phyloP scores from a whole-genome alignment of 83 land plant genomes.

The Picea abies region DNA sequence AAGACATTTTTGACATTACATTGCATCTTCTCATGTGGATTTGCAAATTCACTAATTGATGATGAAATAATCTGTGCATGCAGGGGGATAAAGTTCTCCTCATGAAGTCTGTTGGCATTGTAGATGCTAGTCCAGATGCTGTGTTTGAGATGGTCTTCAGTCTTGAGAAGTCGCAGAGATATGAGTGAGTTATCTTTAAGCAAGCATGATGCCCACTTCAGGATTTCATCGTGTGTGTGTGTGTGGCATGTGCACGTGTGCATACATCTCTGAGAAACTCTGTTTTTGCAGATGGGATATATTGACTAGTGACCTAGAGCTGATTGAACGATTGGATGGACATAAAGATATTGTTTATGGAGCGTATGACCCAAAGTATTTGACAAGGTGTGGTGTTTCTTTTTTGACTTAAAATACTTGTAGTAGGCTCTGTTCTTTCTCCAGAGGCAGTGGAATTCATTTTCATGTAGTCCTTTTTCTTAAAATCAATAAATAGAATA shows the following conservation, averaged over 20 bases:
- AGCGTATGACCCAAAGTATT: slow-evolving; percentile 71
- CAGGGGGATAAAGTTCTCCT: slow-evolving; percentile 73
- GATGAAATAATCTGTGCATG: neutral
- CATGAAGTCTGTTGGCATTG: slow-evolving; percentile 86
- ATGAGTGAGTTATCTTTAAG: slow-evolving; percentile 58
- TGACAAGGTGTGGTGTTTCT: slow-evolving; percentile 43
- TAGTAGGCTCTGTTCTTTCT: neutral
- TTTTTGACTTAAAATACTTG: neutral
- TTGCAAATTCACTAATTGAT: neutral
- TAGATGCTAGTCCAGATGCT: slow-evolving; percentile 79
- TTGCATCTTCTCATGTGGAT: neutral
- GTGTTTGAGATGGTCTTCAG: slow-evolving; percentile 89
- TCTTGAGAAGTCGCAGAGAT: slow-evolving; percentile 66
- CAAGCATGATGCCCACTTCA: neutral
- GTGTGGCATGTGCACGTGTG: neutral
- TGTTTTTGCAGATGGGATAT: slow-evolving; percentile 85
- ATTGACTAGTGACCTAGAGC: slow-evolving; percentile 81
- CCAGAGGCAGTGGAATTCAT: neutral
- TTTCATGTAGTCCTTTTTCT: neutral
- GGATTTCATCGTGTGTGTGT: neutral
- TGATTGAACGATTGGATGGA: slow-evolving; percentile 77
- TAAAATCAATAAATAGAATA: neutral
- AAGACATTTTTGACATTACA: neutral
- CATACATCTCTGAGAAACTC: neutral
- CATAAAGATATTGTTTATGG: slow-evolving; percentile 94